phyloP scores from a whole-genome alignment of 2,329 filamentous ascomycete species.

The Trichoderma cornu-damae region DNA sequence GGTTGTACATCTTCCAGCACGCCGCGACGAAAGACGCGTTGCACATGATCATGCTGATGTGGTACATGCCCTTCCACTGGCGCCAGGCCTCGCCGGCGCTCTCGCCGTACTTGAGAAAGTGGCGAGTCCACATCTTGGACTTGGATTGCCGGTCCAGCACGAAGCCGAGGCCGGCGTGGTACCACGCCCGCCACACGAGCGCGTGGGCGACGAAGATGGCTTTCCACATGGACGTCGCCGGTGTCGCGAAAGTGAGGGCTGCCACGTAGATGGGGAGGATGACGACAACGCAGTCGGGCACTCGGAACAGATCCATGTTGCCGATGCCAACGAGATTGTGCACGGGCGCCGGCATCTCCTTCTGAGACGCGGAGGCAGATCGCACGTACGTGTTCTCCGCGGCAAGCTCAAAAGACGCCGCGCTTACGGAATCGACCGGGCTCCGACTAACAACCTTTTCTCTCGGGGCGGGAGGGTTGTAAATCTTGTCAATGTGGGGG shows the following conservation, averaged over 20 bases:
- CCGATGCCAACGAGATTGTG: constrained; percentile 78
- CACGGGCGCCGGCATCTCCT: constrained; percentile 56
- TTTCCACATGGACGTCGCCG: constrained; percentile 70
- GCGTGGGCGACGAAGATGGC: constrained; percentile 77
- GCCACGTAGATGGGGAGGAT: constrained; percentile 72
- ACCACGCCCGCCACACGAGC: constrained; percentile 82
- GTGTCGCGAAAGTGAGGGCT: constrained; percentile 67
- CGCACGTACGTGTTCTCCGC: constrained; percentile 26
- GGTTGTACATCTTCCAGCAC: constrained; percentile 91
- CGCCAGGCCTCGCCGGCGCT: constrained; percentile 87
- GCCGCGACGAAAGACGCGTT: constrained; percentile 85
- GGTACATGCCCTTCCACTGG: constrained; percentile 95
- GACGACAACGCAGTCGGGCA: constrained; percentile 75
- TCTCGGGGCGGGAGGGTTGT: constrained; percentile 82
- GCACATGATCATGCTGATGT: constrained; percentile 86
- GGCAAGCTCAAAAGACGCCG: constrained; percentile 25
- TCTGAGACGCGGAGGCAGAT: constrained; percentile 24
- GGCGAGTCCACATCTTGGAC: constrained; percentile 90
- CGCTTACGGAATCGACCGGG: constrained; percentile 31
- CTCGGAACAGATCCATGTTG: constrained; percentile 84
- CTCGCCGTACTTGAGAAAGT: constrained; percentile 96
- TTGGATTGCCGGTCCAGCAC: constrained; percentile 82
- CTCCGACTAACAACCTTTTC: constrained; percentile 41
- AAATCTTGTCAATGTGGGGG: constrained; percentile 96
- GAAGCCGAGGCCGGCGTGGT: constrained; percentile 78